Evolutionary conservation across 345 rosid genomes (phyloP).

Genomic region (Boechera divaricarpa): DNA sequence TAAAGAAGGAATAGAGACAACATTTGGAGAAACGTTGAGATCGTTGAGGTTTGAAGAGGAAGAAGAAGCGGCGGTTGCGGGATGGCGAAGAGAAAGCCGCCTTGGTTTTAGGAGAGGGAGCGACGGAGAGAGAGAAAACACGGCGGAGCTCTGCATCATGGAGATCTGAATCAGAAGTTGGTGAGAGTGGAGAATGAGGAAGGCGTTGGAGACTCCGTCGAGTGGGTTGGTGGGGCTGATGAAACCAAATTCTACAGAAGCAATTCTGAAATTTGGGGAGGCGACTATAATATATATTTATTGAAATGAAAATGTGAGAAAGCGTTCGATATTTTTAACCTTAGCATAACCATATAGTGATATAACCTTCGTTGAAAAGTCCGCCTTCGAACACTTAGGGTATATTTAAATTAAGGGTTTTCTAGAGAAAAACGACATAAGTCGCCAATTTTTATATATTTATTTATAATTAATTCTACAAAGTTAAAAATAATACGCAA

Average conservation of each 20-base stretch:
- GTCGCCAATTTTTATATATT: too few relatives aligned
- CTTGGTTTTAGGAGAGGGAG: slow-evolving; percentile 50
- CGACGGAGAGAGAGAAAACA: slow-evolving; percentile 53
- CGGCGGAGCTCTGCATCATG: slow-evolving; percentile 80
- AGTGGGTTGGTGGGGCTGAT: slow-evolving; percentile 40
- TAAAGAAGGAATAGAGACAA: slow-evolving; percentile 49
- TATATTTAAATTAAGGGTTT: too few relatives aligned
- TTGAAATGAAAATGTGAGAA: neutral
- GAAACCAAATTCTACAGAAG: slow-evolving; percentile 5
- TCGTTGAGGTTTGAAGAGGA: slow-evolving; percentile 47
- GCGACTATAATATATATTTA: neutral
- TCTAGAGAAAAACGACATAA: too few relatives aligned
- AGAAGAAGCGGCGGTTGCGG: slow-evolving; percentile 29
- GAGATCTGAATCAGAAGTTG: slow-evolving; percentile 42
- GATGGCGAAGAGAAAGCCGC: slow-evolving; percentile 41
- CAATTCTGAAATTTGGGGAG: slow-evolving; percentile 7
- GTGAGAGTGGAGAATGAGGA: slow-evolving; percentile 6
- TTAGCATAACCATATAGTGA: too few relatives aligned
- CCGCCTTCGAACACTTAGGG: too few relatives aligned
- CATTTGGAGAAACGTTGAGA: slow-evolving; percentile 51
- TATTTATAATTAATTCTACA: too few relatives aligned
- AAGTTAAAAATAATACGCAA: too few relatives aligned
- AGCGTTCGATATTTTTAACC: too few relatives aligned
- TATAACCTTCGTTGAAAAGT: too few relatives aligned
- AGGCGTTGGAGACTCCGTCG: slow-evolving; percentile 58